These are phyloP conservation scores for Pinus tabuliformis DNA, from an alignment of 75 land plant genomes.

Conservation along the genomic window DNA sequence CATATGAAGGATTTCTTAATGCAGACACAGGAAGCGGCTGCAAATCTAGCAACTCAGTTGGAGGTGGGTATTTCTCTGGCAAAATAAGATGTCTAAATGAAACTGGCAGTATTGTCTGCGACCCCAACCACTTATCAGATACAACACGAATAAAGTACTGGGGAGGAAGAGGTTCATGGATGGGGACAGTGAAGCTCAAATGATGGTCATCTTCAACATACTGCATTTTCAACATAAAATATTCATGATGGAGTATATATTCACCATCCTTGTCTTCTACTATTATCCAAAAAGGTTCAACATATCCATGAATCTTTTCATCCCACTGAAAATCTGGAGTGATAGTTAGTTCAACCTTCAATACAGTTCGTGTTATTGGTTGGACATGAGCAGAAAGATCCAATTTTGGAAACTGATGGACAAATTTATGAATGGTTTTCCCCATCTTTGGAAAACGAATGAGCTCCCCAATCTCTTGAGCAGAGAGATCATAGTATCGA, in stretches of 20 bases:
- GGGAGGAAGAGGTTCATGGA: slow-evolving; percentile 93
- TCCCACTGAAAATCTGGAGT: slow-evolving; percentile 99
- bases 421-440: slow-evolving; percentile 65
- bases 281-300: slow-evolving; percentile 94
- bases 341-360: slow-evolving; percentile 85
- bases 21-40: slow-evolving; percentile 94
- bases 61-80: slow-evolving; percentile 95
- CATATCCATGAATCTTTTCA: slow-evolving; percentile 89
- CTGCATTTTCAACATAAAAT: slow-evolving; percentile 92
- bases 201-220: slow-evolving; percentile 91
- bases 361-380: slow-evolving; percentile 85
- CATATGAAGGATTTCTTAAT: slow-evolving; percentile 81
- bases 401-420: slow-evolving; percentile 94
- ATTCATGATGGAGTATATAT: slow-evolving; percentile 90
- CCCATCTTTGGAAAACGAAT: slow-evolving; percentile 83
- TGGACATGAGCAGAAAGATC: slow-evolving; percentile 82
- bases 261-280: slow-evolving; percentile 99
- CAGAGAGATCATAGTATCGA: slow-evolving; percentile 88
- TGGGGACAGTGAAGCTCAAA: slow-evolving; percentile 91
- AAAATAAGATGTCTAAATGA: slow-evolving; percentile 87
- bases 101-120: slow-evolving; percentile 87
- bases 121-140: slow-evolving; percentile 88
- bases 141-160: slow-evolving; percentile 95
- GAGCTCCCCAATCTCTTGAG: slow-evolving; percentile 92
- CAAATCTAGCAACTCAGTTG: slow-evolving; percentile 90